A percentile compares a stretch with the other conserved stretches of the same genome.
These are phyloP conservation scores for Boletus barrowsii DNA, from an alignment of 768 basidiomycete genomes.

Conservation along the genomic window DNA sequence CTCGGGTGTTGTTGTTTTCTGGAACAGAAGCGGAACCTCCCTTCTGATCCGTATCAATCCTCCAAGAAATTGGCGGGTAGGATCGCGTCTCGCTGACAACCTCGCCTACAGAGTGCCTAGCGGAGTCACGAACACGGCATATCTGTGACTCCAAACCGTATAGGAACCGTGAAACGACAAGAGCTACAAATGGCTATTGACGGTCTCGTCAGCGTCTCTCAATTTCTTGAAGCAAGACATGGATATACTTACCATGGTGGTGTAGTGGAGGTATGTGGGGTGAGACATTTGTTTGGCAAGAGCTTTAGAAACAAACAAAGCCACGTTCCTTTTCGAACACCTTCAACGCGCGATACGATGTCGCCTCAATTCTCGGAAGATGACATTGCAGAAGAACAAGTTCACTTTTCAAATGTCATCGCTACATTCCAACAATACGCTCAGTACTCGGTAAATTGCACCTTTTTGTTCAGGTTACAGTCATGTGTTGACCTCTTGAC, in stretches of 20 bases:
- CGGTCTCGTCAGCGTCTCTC: neutral
- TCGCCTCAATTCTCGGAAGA: conserved; percentile 28
- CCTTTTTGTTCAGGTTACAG: neutral
- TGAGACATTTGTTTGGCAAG: conserved; percentile 21
- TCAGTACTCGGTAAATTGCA: conserved; percentile 50
- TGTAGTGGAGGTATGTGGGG: neutral
- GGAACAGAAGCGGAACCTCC: no score
- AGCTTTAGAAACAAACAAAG: conserved; percentile 27
- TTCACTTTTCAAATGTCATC: conserved; percentile 74
- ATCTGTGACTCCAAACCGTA: no score
- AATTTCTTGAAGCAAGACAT: no score
- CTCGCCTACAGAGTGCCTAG: no score
- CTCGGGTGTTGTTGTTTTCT: no score
- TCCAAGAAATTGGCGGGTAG: no score
- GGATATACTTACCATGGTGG: conserved; percentile 19
- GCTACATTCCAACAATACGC: conserved; percentile 73
- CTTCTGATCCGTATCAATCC: no score
- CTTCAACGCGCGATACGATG: conserved; percentile 9
- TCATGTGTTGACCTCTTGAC: neutral
- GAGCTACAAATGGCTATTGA: no score
- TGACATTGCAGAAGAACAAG: conserved; percentile 54
- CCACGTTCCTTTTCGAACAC: conserved; percentile 4
- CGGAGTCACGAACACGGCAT: no score
- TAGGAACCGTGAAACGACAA: no score
- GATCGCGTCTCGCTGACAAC: no score